These are phyloP conservation scores for Alternaria brassicae DNA, from an alignment of 2,329 filamentous ascomycete genomes.

Conservation along the genomic window DNA sequence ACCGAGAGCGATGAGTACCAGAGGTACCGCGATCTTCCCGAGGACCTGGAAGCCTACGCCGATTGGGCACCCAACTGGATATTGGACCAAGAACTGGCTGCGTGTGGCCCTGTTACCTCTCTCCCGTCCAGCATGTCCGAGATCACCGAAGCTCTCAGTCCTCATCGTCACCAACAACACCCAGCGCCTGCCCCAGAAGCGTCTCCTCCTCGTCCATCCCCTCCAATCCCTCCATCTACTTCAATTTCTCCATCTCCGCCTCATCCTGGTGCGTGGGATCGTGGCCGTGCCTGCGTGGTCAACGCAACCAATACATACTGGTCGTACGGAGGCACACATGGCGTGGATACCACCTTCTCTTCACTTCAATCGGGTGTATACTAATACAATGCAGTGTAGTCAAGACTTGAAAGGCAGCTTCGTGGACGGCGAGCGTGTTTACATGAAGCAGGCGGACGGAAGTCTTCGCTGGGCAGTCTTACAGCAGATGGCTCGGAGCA, in stretches of 20 bases:
- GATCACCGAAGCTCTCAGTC: background rate
- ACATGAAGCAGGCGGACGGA: background rate
- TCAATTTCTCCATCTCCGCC: background rate
- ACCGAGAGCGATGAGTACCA: background rate
- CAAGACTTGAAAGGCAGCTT: background rate
- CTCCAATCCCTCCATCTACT: too few species aligned
- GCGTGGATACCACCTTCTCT: background rate
- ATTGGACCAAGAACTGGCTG: background rate
- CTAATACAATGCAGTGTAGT: background rate
- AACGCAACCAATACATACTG: conserved; percentile 2
- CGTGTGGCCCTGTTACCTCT: background rate
- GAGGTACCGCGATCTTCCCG: background rate
- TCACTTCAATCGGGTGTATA: background rate
- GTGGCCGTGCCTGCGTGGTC: background rate
- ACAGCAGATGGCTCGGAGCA: background rate
- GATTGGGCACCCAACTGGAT: background rate
- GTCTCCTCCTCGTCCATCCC: background rate
- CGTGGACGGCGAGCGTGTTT: background rate
- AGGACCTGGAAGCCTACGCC: background rate
- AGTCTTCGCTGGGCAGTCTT: background rate
- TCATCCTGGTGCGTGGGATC: background rate
- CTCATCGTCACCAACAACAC: background rate
- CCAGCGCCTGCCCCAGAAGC: background rate
- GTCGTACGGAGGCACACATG: background rate
- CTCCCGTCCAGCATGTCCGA: background rate